Base-by-base conservation (phyloP, 768 basidiomycete genomes). In the Termitomyces sp. region DNA sequence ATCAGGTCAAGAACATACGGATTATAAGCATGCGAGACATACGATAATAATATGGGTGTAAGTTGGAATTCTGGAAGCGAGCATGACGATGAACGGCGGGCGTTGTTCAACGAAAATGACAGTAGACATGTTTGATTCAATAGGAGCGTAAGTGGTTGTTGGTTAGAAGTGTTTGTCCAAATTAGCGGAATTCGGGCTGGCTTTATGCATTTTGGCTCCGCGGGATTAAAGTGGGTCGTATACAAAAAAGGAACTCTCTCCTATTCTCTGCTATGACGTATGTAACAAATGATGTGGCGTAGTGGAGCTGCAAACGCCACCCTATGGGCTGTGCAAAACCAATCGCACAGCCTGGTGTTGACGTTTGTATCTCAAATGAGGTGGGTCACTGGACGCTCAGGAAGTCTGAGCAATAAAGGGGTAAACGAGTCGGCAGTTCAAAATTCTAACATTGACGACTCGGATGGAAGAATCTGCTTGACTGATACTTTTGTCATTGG, bases 1-100 rank as follows among this genome's bases (percentile, higher is more conserved):
- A 55, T 59, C 54, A 59, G 53, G 3, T 35, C n/a, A 51, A 19
- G 32, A 54, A 49, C 28, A 49, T 17, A 35, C 34, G 23, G 28
- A 27, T n/a, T 34, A 32, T 39, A 41, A 59, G 35, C 0, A 17
- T 34, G 27, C n/a, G 4, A 37, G 53, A 58, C 57, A 10, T 54
- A 58, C 57, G 34, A 45, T 39, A 17, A 55, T 6, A 17, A 45
- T 3, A 7, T 55, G 30, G 16, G 43, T 23, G 14, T 59, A 55
- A 41, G 39, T 34, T 3, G 54, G 49, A 30, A 54, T 17, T 44
- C 47, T 50, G 5, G 48, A 59, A 3, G 30, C 52, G 41, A 59
- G 34, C 9, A 17, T 21, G 19, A 51, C 0, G 48, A 55, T 45
- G 48, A 59, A 45, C 8, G 58, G 43, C 25, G 47, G 35, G 23